These are phyloP conservation scores for Hamigera avellanea DNA, from an alignment of 495 filamentous ascomycete genomes.

Conservation along the genomic window DNA sequence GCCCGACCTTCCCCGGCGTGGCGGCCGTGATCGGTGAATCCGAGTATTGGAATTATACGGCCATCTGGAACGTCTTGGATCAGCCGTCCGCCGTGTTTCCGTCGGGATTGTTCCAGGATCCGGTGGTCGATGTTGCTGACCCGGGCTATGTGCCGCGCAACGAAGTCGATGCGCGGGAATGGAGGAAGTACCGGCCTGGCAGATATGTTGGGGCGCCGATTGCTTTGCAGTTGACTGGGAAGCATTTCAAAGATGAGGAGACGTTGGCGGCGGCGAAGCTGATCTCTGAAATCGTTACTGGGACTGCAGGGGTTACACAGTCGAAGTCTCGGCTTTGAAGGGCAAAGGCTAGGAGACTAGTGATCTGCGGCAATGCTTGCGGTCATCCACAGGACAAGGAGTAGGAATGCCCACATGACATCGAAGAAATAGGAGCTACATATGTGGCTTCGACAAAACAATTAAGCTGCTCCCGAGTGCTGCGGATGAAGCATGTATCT, in stretches of 20 bases:
- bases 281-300: conserved; percentile 15
- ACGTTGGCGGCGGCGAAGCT: conserved; percentile 24
- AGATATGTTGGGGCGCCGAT: conserved; percentile 35
- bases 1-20: conserved; percentile 46
- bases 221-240: conserved; percentile 39
- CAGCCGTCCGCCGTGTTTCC: conserved; percentile 52
- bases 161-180: conserved; percentile 26
- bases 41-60: conserved; percentile 61
- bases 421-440: no score
- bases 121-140: conserved; percentile 20
- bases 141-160: conserved; percentile 17
- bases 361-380: no score
- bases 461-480: no score
- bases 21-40: conserved; percentile 49
- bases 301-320: no score
- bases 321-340: no score
- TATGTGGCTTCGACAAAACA: no score
- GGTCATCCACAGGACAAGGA: no score
- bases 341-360: no score
- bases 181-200: conserved; percentile 24
- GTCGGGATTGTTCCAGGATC: conserved; percentile 32
- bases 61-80: conserved; percentile 64
- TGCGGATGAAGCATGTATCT: no score
- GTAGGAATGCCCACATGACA: no score
- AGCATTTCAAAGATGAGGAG: conserved; percentile 32